Evolutionary conservation across 2,329 filamentous ascomycete species (phyloP), one percentile per base, ranked within the genome.

Genomic region (Phyllosticta ampelicida): DNA sequence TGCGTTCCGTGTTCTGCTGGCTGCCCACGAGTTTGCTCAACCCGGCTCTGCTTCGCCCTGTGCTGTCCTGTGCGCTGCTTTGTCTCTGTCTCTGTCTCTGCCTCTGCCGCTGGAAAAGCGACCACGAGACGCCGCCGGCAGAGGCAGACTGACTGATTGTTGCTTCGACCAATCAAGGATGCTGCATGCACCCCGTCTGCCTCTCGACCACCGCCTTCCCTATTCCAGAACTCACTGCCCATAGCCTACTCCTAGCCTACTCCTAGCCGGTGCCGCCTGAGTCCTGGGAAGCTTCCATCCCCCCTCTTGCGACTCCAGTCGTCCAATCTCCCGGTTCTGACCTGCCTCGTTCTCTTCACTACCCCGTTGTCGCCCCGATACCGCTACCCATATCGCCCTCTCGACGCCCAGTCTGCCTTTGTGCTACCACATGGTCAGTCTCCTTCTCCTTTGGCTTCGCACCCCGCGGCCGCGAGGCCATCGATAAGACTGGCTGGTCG

Each of bases 371-470:
- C 51, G 21, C 55, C 49, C n/a, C 55, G 55, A 18, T 49, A 26
- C 50, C 55, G 55, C 55, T 49, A 26, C 53, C 51, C 53, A 50
- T 18, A 58, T 58, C 55, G 55, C 36, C 13, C 21, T 58, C 20
- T 21, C 49, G 30, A 49, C n/a, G 23, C 28, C 55, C 51, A 19
- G 28, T 57, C 30, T 48, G 30, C 55, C 55, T 29, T 55, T 54
- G 66, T 69, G 63, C 63, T 65, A 68, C 68, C 64, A 62, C 61
- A 58, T 60, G 54, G 48, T 59, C 60, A 51, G 44, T 51, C 59
- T 30, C 56, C 55, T 19, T 53, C 50, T 61, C 62, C 52, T 29
- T 49, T 30, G 48, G 52, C 60, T 60, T 58, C 51, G 61, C 61
- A 60, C 57, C 61, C 62, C 58, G 61, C 60, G 53, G 55, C 64